Conservation (phyloP, 306 rosid genomes). For the Vigna nakashimae region DNA sequence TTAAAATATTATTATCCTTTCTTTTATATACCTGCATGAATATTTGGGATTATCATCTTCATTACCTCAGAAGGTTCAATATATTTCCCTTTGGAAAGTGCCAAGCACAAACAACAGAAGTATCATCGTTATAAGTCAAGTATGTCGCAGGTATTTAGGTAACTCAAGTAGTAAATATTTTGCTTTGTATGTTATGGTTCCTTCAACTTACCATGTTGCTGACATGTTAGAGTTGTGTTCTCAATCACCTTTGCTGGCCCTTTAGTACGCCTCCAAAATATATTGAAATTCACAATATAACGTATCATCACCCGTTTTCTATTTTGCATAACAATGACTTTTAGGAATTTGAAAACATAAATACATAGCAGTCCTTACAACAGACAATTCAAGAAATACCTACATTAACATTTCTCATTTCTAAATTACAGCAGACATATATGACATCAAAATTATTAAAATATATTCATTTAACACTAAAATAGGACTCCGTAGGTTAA, state of each 20-base stretch:
- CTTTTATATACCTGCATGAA: constrained; percentile 54
- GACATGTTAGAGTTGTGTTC: constrained; percentile 31
- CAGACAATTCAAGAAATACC: no score
- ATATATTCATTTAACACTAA: no score
- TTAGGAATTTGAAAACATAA: constrained; percentile 6
- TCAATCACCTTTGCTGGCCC: constrained; percentile 31
- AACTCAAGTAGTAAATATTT: neutral
- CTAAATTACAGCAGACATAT: no score
- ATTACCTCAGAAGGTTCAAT: constrained; percentile 49
- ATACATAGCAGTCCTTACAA: neutral
- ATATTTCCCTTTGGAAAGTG: constrained; percentile 47
- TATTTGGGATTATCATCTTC: constrained; percentile 51
- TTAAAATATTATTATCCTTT: neutral
- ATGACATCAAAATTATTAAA: no score
- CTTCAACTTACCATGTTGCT: constrained; percentile 44
- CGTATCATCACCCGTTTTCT: constrained; percentile 31
- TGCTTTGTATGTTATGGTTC: neutral
- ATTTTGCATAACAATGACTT: constrained; percentile 20
- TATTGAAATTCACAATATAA: constrained; percentile 55
- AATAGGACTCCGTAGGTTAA: no score
- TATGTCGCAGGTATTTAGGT: constrained; percentile 11
- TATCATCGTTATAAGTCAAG: constrained; percentile 41
- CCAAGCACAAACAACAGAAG: constrained; percentile 47
- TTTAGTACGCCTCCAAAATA: constrained; percentile 63
- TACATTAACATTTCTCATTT: no score